phyloP scores from a whole-genome alignment of 2,329 filamentous ascomycete genomes.

The Cordyceps sp. region DNA sequence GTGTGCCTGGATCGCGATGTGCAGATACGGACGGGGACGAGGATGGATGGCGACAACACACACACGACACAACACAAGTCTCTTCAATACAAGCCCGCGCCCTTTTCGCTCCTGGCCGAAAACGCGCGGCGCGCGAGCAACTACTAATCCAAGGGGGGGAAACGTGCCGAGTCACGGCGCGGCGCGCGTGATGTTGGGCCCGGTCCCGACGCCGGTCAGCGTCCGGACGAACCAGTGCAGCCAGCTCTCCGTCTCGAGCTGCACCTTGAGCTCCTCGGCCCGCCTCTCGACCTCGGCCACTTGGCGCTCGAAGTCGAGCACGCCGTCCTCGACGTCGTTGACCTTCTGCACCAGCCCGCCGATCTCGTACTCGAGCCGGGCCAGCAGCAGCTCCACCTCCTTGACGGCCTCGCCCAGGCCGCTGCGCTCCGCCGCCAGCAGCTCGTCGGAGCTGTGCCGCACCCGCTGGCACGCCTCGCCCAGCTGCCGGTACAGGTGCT shows the following conservation, averaged over 20 bases:
- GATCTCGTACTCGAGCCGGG: conserved; percentile 86
- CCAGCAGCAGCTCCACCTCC: conserved; percentile 65
- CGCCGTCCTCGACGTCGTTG: conserved; percentile 71
- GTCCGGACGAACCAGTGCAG: conserved; percentile 47
- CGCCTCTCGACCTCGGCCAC: conserved; percentile 54
- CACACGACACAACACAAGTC: too few relatives aligned
- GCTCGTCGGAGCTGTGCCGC: conserved; percentile 48
- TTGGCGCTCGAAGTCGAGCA: conserved; percentile 63
- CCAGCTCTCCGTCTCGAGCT: conserved; percentile 49
- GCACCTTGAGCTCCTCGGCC: conserved; percentile 43
- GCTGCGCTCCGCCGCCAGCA: conserved; percentile 52
- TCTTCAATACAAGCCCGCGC: too few relatives aligned
- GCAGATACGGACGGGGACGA: too few relatives aligned
- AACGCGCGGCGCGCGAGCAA: too few relatives aligned
- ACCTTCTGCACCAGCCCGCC: conserved; percentile 64
- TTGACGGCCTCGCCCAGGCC: conserved; percentile 55
- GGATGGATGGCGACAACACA: too few relatives aligned
- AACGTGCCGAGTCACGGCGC: too few relatives aligned
- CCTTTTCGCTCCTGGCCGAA: too few relatives aligned
- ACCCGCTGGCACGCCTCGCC: conserved; percentile 54
- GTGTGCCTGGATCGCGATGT: too few relatives aligned
- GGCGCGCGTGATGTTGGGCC: conserved; percentile 32
- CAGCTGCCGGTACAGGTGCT: conserved; percentile 50
- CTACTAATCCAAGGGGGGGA: too few relatives aligned
- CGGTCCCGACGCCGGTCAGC: conserved; percentile 41